Conservation (phyloP, 2,329 filamentous ascomycete genomes). For the Aureobasidium sp. region DNA sequence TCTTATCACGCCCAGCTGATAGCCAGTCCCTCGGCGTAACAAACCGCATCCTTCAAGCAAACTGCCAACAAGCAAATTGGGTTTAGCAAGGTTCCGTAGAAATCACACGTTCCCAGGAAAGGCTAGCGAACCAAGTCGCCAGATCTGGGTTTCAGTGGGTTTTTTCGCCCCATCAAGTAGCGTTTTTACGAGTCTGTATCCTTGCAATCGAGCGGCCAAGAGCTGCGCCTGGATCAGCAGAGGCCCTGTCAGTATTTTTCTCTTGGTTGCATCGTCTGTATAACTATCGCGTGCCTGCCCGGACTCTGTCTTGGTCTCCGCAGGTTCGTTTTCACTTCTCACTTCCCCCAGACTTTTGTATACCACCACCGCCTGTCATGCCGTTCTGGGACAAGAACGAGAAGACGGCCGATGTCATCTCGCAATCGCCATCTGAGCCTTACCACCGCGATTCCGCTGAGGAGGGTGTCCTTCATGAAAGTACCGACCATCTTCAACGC, state of each 20-base stretch:
- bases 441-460: neutral
- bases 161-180: constrained; percentile 14
- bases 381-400: constrained; percentile 15
- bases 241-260: constrained; percentile 3
- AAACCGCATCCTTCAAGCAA: neutral
- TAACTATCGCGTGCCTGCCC: constrained; percentile 5
- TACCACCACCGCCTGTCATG: constrained; percentile 2
- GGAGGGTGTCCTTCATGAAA: constrained; percentile 26
- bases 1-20: neutral
- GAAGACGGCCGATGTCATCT: neutral
- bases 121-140: neutral
- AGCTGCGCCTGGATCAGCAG: constrained; percentile 5
- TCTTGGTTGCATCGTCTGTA: neutral
- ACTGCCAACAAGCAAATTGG: neutral
- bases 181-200: constrained; percentile 8
- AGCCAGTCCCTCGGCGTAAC: neutral
- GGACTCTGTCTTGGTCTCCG: neutral
- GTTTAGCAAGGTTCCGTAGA: constrained; percentile 4
- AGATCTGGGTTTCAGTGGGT: constrained; percentile 9
- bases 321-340: neutral
- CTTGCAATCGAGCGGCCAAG: constrained; percentile 8
- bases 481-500: constrained; percentile 38
- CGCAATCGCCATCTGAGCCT: neutral
- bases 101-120: neutral
- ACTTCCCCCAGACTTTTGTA: neutral